Conservation (phyloP, 495 filamentous ascomycete genomes). For the Podospora didyma region DNA sequence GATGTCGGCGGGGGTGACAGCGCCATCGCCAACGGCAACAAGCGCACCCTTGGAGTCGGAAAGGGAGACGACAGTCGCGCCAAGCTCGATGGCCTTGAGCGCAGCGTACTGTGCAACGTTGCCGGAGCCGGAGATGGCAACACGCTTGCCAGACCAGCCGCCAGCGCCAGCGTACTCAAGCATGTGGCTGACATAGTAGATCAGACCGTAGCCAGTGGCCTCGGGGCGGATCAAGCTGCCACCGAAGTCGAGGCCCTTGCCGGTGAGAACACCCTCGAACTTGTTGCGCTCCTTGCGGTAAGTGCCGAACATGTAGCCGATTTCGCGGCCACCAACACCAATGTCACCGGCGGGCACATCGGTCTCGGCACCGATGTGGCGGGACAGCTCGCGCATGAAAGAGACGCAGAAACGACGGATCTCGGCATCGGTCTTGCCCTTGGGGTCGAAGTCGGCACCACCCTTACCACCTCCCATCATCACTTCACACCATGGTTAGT, state of each 20-base stretch:
- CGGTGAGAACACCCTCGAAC: slow-evolving; percentile 94
- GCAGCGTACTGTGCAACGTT: slow-evolving; percentile 99
- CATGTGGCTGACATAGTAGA: slow-evolving; percentile 98
- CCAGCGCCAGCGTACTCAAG: slow-evolving; percentile 84
- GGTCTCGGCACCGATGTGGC: slow-evolving; percentile 94
- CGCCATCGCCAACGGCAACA: slow-evolving; percentile 59
- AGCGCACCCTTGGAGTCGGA: slow-evolving; percentile 88
- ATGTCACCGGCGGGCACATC: slow-evolving; percentile 96
- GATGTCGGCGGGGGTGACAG: slow-evolving; percentile 76
- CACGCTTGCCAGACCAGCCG: slow-evolving; percentile 84
- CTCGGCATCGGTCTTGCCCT: slow-evolving; percentile 96
- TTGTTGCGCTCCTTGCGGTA: slow-evolving; percentile 85
- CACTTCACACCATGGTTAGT: slow-evolving; percentile 45
- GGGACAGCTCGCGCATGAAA: slow-evolving; percentile 92
- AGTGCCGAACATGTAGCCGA: slow-evolving; percentile 92
- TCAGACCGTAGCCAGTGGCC: slow-evolving; percentile 93
- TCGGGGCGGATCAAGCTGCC: slow-evolving; percentile 93
- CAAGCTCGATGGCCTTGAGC: slow-evolving; percentile 94
- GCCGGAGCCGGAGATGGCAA: slow-evolving; percentile 94
- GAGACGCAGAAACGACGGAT: slow-evolving; percentile 95
- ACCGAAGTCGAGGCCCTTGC: slow-evolving; percentile 91
- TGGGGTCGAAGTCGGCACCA: slow-evolving; percentile 98
- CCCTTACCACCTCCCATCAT: slow-evolving; percentile 99
- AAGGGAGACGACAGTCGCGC: slow-evolving; percentile 86
- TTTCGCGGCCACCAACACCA: slow-evolving; percentile 82